Conservation (phyloP, 306 rosid genomes). For the Acacia crassicarpa region DNA sequence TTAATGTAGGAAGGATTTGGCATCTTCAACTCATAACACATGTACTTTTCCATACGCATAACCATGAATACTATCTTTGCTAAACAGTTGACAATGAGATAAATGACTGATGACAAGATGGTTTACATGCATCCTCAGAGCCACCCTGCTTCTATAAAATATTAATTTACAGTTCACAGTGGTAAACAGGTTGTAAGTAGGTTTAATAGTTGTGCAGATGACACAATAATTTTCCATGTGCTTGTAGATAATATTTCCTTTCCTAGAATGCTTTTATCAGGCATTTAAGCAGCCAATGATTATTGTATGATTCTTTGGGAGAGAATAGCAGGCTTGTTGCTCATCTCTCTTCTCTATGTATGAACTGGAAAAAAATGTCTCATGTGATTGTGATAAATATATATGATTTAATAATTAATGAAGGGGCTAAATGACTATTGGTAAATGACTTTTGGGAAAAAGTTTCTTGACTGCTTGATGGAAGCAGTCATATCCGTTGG, state of each 20-base stretch:
- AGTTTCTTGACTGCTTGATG: too few relatives aligned
- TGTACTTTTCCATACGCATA: not conserved
- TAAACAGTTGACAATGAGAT: conserved; percentile 6
- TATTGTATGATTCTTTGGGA: not conserved
- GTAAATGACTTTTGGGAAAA: too few relatives aligned
- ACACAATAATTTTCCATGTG: not conserved
- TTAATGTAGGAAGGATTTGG: conserved; percentile 23
- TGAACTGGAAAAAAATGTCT: too few relatives aligned
- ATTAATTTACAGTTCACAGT: not conserved
- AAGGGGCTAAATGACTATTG: too few relatives aligned
- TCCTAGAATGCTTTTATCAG: not conserved
- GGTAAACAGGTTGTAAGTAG: not conserved
- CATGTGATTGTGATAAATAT: too few relatives aligned
- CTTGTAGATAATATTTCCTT: not conserved
- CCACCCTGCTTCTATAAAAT: not conserved
- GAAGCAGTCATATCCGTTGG: too few relatives aligned
- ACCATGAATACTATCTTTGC: not conserved
- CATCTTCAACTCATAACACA: not conserved
- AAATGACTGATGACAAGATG: not conserved
- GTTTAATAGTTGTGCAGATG: not conserved
- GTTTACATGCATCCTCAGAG: not conserved
- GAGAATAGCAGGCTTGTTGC: not conserved
- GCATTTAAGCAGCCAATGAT: not conserved
- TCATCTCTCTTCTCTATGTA: not conserved
- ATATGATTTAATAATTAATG: too few relatives aligned